Evolutionary conservation across 2,329 filamentous ascomycete genomes (phyloP), one percentile per base, ranked within the genome.

Genomic region (Ophiostoma ulmi): DNA sequence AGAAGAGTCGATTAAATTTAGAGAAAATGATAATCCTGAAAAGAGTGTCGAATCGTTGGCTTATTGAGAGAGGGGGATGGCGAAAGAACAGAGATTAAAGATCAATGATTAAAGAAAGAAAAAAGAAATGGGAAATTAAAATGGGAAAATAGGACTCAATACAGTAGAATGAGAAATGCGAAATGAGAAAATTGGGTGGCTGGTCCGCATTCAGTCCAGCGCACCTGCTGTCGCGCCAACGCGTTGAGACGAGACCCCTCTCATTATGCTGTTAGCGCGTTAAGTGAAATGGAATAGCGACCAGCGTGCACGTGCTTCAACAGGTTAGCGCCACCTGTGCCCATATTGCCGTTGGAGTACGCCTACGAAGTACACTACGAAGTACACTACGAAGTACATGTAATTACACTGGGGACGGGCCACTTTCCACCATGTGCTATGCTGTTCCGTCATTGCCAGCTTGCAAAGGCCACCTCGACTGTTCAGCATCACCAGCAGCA

Each of bases 391-490:
- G n/a, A 5, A 41, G 7, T 41, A 11, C 39, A 41, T 38, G 39
- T 38, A 8, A 38, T n/a, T 11, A 44, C 41, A 44, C 41, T 44
- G 41, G 1, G 48, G 48, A 22, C 17, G 17, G 48, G 48, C 48
- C 48, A 55, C 48, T 55, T n/a, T 55, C 48, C 48, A 55, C 48
- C 48, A 22, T 35, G 58, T 63, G 11, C 20, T 22, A 35, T 20
- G 26, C 55, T 31, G 26, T 61, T 61, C 55, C 58, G 58, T 63
- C 58, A 63, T 63, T 63, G 58, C 58, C 58, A 63, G 58, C 14
- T 35, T 63, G 58, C 26, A 63, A 35, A 63, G 58, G 58, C 58
- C 58, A 63, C 58, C 58, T 63, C 58, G 26, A 55, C 52, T 26
- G 52, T 58, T 58, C 52, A 55, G 20, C 58, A 63, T 61, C 58